A percentile compares a stretch with the other conserved stretches of the same genome.
These are phyloP conservation scores for Fragilaria crotonensis DNA, from an alignment of 108 stramenopile species.

Conservation along the genomic window DNA sequence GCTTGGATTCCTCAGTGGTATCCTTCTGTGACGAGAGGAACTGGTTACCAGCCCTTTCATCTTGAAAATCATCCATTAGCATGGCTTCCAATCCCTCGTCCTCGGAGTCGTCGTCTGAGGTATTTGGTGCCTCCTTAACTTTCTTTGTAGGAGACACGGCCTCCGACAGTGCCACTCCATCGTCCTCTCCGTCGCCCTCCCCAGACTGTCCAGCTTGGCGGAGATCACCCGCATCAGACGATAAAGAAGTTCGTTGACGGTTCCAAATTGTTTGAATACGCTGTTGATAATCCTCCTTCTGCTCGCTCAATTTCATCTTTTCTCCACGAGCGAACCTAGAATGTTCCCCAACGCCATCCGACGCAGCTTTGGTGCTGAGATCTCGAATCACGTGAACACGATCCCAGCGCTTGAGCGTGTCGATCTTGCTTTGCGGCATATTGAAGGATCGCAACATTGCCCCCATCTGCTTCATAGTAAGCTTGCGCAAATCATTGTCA, in stretches of 20 bases:
- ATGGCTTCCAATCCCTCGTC: constrained; percentile 58
- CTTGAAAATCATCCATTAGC: constrained; percentile 67
- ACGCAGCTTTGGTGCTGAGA: constrained; percentile 81
- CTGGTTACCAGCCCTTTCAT: constrained; percentile 61
- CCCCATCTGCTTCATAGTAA: constrained; percentile 89
- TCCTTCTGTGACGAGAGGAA: constrained; percentile 50
- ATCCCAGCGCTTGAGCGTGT: constrained; percentile 89
- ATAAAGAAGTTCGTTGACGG: constrained; percentile 67
- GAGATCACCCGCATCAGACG: constrained; percentile 16
- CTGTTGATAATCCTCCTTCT: constrained; percentile 78
- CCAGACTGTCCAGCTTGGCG: constrained; percentile 19
- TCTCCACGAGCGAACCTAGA: constrained; percentile 86
- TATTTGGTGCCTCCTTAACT: constrained; percentile 13
- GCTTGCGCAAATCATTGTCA: constrained; percentile 82
- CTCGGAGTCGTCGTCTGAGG: constrained; percentile 33
- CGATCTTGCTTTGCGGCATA: constrained; percentile 74
- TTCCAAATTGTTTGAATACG: constrained; percentile 86
- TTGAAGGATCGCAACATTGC: constrained; percentile 71
- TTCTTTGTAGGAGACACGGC: not conserved
- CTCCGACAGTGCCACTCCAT: not conserved
- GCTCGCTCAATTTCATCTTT: constrained; percentile 78
- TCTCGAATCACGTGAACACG: constrained; percentile 87
- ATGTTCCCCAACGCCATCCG: constrained; percentile 79
- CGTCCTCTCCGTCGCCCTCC: constrained; percentile 13
- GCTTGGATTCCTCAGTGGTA: constrained; percentile 44